These are phyloP conservation scores for Luzula sylvatica DNA, from an alignment of 176 grass and related monocot genomes.

Conservation along the genomic window DNA sequence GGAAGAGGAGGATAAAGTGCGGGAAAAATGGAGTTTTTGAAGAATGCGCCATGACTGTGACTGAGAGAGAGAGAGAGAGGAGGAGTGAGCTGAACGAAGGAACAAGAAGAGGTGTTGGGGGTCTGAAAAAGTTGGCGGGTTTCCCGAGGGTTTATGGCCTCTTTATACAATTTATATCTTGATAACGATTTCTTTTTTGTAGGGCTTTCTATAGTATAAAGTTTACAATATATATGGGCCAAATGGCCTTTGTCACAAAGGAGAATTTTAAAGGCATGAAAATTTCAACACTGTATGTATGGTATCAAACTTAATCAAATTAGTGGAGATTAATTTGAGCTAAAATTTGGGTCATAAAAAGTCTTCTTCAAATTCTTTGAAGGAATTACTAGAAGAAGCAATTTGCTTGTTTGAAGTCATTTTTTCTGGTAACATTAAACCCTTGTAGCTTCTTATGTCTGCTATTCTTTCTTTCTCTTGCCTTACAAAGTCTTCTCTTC, in stretches of 20 bases:
- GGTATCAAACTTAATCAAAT: no score
- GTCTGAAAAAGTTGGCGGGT: constrained; percentile 16
- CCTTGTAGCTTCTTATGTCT: constrained; percentile 82
- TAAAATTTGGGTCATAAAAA: constrained; percentile 30
- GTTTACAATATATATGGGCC: no score
- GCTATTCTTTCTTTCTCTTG: constrained; percentile 63
- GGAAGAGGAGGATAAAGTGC: neutral
- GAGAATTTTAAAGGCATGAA: no score
- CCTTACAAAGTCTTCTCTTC: constrained; percentile 55
- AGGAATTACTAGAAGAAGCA: constrained; percentile 67
- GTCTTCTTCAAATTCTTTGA: constrained; percentile 90
- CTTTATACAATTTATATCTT: neutral
- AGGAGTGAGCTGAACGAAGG: neutral
- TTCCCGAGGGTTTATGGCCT: constrained; percentile 15
- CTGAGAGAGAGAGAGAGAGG: constrained; percentile 4
- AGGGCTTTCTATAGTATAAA: no score
- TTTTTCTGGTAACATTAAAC: constrained; percentile 87
- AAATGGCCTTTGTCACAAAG: no score
- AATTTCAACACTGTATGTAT: no score
- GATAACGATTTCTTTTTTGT: no score
- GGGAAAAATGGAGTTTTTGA: neutral
- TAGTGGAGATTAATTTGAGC: neutral
- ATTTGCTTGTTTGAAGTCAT: constrained; percentile 98
- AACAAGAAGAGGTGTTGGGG: constrained; percentile 12
- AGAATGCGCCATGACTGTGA: constrained; percentile 12